Evolutionary conservation across 805 yeast species (phyloP).

Genomic region (Trichomonascus vanleenenianus): DNA sequence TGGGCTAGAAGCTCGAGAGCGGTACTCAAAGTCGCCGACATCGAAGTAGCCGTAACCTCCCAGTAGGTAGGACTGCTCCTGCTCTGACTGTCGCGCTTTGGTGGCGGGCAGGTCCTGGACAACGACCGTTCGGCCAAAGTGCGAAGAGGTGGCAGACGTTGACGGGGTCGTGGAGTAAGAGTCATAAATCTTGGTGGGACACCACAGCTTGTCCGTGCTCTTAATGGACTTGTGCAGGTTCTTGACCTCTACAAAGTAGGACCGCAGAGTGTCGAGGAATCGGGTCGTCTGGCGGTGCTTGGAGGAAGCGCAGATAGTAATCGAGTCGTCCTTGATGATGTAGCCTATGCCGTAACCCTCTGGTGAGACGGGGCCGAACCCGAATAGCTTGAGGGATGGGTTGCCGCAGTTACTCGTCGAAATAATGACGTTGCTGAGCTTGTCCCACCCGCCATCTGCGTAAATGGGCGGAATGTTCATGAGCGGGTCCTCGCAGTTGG

Average conservation of each 20-base stretch:
- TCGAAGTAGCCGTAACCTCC: slow-evolving; percentile 90
- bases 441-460: slow-evolving; percentile 84
- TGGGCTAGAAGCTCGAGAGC: slow-evolving; percentile 54
- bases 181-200: neutral
- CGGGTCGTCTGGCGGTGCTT: slow-evolving; percentile 83
- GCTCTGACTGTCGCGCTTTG: slow-evolving; percentile 14
- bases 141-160: neutral
- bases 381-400: slow-evolving; percentile 78
- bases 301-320: slow-evolving; percentile 75
- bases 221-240: slow-evolving; percentile 29
- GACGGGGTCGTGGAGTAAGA: neutral
- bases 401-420: slow-evolving; percentile 90
- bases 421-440: slow-evolving; percentile 67
- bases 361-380: slow-evolving; percentile 84
- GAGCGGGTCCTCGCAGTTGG: slow-evolving; percentile 15
- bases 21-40: slow-evolving; percentile 54
- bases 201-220: slow-evolving; percentile 3
- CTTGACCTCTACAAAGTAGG: slow-evolving; percentile 52
- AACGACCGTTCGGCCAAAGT: slow-evolving; percentile 14
- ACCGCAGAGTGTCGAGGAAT: slow-evolving; percentile 59
- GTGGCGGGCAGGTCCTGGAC: slow-evolving; percentile 9
- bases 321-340: slow-evolving; percentile 71
- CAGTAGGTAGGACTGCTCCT: slow-evolving; percentile 35
- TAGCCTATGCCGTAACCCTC: slow-evolving; percentile 94
- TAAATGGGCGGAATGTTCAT: slow-evolving; percentile 59